Evolutionary conservation across 164 flowering plant species (phyloP).

Genomic region (Kalanchoe fedtschenkoi): DNA sequence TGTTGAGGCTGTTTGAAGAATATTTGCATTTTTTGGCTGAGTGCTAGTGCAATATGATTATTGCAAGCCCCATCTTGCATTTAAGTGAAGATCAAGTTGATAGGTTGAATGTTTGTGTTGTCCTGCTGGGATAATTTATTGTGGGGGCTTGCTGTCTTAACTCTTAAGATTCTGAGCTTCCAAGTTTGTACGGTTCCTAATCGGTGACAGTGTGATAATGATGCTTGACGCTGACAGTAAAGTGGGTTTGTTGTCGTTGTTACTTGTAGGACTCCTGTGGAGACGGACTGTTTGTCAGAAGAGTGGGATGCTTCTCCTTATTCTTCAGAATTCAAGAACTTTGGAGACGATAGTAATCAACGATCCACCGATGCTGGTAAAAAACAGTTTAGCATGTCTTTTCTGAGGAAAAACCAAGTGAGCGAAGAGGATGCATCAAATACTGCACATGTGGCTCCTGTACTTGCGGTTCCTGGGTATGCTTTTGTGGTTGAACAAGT

Average conservation of each 20-base stretch:
- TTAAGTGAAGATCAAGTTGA: neutral
- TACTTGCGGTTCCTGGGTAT: slow-evolving; percentile 27
- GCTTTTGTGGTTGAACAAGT: slow-evolving; percentile 19
- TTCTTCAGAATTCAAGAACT: slow-evolving; percentile 22
- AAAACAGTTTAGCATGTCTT: slow-evolving; percentile 31
- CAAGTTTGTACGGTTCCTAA: neutral
- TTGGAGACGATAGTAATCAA: slow-evolving; percentile 24
- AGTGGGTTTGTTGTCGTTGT: neutral
- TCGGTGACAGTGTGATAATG: neutral
- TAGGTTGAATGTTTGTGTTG: neutral
- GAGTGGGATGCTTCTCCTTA: slow-evolving; percentile 30
- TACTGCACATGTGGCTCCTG: slow-evolving; percentile 19
- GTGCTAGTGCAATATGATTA: no score
- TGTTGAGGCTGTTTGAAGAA: neutral
- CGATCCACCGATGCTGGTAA: slow-evolving; percentile 19
- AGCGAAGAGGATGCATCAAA: slow-evolving; percentile 15
- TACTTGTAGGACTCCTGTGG: slow-evolving; percentile 35
- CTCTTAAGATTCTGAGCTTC: neutral
- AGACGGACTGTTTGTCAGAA: slow-evolving; percentile 34
- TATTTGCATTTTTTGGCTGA: no score
- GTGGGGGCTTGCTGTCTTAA: neutral
- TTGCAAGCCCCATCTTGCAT: neutral
- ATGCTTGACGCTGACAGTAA: neutral
- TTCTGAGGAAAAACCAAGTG: slow-evolving; percentile 19
- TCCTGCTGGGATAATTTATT: neutral